Base-by-base conservation (phyloP, 345 rosid genomes). In the Pelargonium nanum region DNA sequence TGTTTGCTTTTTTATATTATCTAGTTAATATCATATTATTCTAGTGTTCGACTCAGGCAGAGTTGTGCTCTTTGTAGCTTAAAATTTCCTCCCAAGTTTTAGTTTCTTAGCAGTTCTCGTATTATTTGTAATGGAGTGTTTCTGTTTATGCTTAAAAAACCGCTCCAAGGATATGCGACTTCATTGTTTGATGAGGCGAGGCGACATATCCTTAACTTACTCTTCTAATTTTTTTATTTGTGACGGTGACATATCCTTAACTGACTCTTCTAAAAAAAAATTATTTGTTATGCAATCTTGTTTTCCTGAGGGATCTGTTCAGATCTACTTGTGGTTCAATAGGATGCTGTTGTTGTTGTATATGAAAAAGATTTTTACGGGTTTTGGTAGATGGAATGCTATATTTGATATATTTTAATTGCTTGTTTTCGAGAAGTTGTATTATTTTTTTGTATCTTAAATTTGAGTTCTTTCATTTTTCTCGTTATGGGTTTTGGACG, bases 181-280 rank as follows among this genome's bases (percentile, higher is more conserved):
- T 78, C 83, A 57, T 65, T 80, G 65, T 53, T 74, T 45, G 75
- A 73, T 55, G 81, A 82, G 84, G 87, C 79, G 61, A 69, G 20
- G 12, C 22, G 24, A 60, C 51, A 13, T 65, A 26, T 22, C 9
- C 44, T 57, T 9, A 34, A 22, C 65, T 60, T 55, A 57, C 53
- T 22, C 28, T 50, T 56, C 22, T 44, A 40, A 28, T 58, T 51
- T 13, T 24, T 12, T 6, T 45, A 3, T 22, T 44, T 58, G n/a
- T n/a, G n/a, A n/a, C n/a, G n/a, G n/a, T n/a, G n/a, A n/a, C 6
- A 28, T 56, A 25, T n/a, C 30, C 57, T 51, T 59, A 30, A 19
- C 52, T 15, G 30, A 23, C 7, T 20, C 28, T 9, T 24, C 26
- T 21, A 23, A 15, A 24, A 24, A 56, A 13, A 56, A 17, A 16